These are phyloP conservation scores for Tulasnella sp. DNA, from an alignment of 768 basidiomycete genomes.

Conservation along the genomic window DNA sequence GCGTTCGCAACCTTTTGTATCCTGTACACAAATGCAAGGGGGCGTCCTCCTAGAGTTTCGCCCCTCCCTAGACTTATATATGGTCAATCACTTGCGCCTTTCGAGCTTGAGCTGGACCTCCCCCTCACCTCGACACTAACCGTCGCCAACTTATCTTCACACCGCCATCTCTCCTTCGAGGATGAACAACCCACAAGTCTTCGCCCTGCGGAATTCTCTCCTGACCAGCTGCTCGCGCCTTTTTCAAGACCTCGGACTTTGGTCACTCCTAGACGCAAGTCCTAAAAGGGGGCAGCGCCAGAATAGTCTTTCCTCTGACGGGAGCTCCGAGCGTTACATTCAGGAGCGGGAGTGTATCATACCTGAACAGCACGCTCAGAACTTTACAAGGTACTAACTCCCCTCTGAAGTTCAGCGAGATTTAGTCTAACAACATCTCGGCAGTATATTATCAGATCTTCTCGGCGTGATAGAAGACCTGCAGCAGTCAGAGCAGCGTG, in stretches of 20 bases:
- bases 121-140: not conserved
- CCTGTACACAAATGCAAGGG: not conserved
- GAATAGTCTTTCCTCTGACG: not conserved
- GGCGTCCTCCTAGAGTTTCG: not conserved
- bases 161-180: not conserved
- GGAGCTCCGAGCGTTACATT: not conserved
- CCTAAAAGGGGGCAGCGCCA: not conserved
- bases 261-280: not conserved
- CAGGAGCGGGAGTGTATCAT: not conserved
- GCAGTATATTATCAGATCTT: not conserved
- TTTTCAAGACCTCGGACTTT: not conserved
- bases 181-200: not conserved
- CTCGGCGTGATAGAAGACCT: not conserved
- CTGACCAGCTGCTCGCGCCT: not conserved
- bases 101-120: not conserved
- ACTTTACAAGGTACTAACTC: not conserved
- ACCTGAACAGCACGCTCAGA: not conserved
- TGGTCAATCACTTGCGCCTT: not conserved
- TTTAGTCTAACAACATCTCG: not conserved
- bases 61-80: not conserved
- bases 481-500: not conserved
- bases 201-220: not conserved
- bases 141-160: not conserved
- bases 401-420: not conserved
- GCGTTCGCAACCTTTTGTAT: not conserved